Base-by-base conservation (phyloP, 345 rosid species). In the Cardiospermum halicacabum region DNA sequence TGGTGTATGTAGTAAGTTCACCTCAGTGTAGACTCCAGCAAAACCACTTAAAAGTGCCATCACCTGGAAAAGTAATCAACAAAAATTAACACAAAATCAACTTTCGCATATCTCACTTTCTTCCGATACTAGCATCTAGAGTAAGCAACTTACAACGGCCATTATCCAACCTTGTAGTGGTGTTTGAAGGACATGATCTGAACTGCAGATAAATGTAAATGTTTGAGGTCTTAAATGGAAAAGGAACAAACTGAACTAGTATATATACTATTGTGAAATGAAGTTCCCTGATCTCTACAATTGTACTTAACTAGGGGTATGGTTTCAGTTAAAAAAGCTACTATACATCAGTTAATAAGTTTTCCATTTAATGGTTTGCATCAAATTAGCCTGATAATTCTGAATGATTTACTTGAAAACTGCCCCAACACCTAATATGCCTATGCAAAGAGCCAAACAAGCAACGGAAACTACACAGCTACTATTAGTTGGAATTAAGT, bases 1-100 rank as follows among this genome's bases (percentile, higher is more conserved):
- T 15, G 10, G 4, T 34, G 18, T 55, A 64, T 30, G 64, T 57
- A 60, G 66, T 9, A 68, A 39, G 16, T 61, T 70, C 69, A 87
- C 96, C 91, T 94, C 99, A 48, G 99, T 91, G 79, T 94, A 87
- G 40, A 89, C 99, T 75, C 99, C 97, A 1, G 97, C 99, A 67
- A 89, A 94, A 65, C 99, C 96, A 56, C 97, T 91, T 68, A 94
- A 73, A 69, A 94, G 96, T 49, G 99, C 99, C 97, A 91, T 91
- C 56, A 91, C 84, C 99, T 89, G 78, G 57, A 74, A 73, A 68
- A 58, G 32, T 16, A 51, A 40, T 43, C 21, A 58, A 32, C 30
- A 61, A 73, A 22, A 2, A 56, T 58, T 11, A 60, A 19, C 24
- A 51, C 30, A 64, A 45, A 37, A 56, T 28, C 59, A 31, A 31